Base-by-base conservation (phyloP, 1,284 basidiomycete genomes). In the Heterobasidion occidentale region DNA sequence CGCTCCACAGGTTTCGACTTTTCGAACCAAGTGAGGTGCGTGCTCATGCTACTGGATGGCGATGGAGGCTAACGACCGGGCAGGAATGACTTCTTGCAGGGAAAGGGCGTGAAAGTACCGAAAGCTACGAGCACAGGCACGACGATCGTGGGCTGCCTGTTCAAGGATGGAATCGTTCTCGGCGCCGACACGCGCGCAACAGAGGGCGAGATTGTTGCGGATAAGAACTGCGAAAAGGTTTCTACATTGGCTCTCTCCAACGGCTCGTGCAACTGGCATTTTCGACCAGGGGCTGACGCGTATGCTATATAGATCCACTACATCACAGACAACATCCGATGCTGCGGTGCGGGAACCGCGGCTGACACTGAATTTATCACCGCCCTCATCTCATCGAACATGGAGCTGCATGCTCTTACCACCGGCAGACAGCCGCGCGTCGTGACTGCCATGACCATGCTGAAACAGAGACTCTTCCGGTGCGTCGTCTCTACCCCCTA, bases 161-260 rank as follows among this genome's bases (percentile, higher is more conserved):
- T 92, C 71, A 87, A 87, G 63, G 93, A 94, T 68, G 97, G 96
- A 4, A 86, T 99, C 59, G 86, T 98, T 14, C 83, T 99, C 11
- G 97, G 96, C 48, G 97, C 97, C 38, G 97, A 99, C 73, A 99
- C 97, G 0, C 82, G 96, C 65, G 94, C 95, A 2, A 98, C 96
- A 0, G 92, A 89, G 63, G 96, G 96, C 0, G 84, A 87, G 20
- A 98, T 99, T 64, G 94, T 99, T 14, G 95, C 95, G 1, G 96
- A 98, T 77, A 98, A 98, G 85, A 98, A 98, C 75, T 99, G 96
- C 72, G 96, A 98, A 77, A 99, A 99, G 89, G 94, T 93, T 27
- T 27, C 5, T 27, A 27, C 27, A 27, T 27, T 6, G 5, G 5
- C 27, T 5, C 27, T 27, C 27, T 27, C 27, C 5, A 27, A 27